These are phyloP conservation scores for Syzygium oleosum DNA, from an alignment of 345 rosid species.

Conservation along the genomic window DNA sequence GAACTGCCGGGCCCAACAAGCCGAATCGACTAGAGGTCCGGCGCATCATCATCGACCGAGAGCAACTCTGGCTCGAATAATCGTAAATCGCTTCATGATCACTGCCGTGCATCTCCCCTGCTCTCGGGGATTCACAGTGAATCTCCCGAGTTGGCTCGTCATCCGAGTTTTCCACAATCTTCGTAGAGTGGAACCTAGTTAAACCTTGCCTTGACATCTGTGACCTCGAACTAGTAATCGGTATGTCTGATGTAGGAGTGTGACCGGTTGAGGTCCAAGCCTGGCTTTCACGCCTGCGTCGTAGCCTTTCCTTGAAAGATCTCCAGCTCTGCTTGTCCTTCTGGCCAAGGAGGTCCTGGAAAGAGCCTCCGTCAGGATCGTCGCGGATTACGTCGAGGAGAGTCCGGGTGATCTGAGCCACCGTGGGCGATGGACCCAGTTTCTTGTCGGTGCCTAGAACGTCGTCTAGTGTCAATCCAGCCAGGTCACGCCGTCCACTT, in stretches of 20 bases:
- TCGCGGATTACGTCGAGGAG: conserved; percentile 54
- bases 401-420: conserved; percentile 23
- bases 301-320: conserved; percentile 59
- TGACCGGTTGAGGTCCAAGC: conserved; percentile 67
- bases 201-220: not conserved
- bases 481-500: conserved; percentile 14
- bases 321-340: conserved; percentile 76
- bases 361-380: conserved; percentile 23
- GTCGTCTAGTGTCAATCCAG: conserved; percentile 27
- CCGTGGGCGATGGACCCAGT: conserved; percentile 8
- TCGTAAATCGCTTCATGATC: conserved; percentile 7
- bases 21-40: conserved; percentile 30
- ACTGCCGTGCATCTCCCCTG: not conserved
- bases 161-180: not conserved
- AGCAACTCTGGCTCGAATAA: conserved; percentile 12
- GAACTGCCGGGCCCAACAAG: not conserved
- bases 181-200: not conserved
- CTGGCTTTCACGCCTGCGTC: conserved; percentile 58
- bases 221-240: conserved; percentile 8
- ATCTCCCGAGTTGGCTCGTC: not conserved
- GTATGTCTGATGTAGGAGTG: conserved; percentile 56
- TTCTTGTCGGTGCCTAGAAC: conserved; percentile 18
- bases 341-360: conserved; percentile 1
- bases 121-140: not conserved
- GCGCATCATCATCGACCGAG: conserved; percentile 38